Conservation (phyloP, 1,284 basidiomycete genomes). For the Hymenochaete sp. region DNA sequence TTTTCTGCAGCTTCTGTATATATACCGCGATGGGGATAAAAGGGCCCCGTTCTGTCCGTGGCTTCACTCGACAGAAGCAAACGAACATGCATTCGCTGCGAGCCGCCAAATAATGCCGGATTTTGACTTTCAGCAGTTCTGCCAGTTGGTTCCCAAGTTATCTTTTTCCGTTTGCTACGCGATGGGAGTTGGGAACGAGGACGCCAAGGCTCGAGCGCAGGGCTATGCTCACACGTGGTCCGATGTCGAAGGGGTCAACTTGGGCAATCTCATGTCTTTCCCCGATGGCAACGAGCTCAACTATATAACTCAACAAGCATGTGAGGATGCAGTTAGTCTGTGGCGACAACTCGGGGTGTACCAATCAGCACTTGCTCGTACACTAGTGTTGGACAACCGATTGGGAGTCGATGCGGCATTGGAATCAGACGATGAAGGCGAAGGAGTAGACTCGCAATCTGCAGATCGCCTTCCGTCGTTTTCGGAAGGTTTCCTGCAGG, state of each 20-base stretch:
- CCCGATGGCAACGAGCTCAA: constrained; percentile 15
- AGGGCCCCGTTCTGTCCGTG: constrained; percentile 30
- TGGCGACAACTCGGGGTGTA: background rate
- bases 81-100: constrained; percentile 32
- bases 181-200: constrained; percentile 9
- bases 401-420: background rate
- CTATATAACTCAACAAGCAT: constrained; percentile 5
- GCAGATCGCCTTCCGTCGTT: too few species aligned
- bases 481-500: too few species aligned
- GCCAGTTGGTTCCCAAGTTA: constrained; percentile 28
- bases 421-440: background rate
- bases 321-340: constrained; percentile 16
- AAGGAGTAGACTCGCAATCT: too few species aligned
- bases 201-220: constrained; percentile 16
- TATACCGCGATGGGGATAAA: constrained; percentile 28
- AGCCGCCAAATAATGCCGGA: constrained; percentile 28
- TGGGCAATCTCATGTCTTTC: constrained; percentile 14
- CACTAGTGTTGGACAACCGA: background rate
- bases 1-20: constrained; percentile 25
- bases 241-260: constrained; percentile 16
- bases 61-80: constrained; percentile 29
- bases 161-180: background rate
- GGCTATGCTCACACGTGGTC: constrained; percentile 22
- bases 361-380: background rate
- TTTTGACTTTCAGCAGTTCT: constrained; percentile 30